These are phyloP conservation scores for Trichosporon inkin DNA, from an alignment of 1,284 basidiomycete genomes.

Conservation along the genomic window DNA sequence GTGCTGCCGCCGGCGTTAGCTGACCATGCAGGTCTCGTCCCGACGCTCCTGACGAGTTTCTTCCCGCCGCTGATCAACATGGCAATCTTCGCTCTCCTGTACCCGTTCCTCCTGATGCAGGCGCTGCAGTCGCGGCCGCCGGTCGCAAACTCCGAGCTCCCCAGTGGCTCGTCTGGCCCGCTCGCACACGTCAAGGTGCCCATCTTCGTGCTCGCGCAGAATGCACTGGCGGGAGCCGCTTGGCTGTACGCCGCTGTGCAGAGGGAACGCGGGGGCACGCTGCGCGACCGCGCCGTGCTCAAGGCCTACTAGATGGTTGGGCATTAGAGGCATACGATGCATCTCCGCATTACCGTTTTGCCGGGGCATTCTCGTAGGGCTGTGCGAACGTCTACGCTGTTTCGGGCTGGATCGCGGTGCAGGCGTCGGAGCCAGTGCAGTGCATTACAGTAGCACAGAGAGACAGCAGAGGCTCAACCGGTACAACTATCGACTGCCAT, in stretches of 20 bases:
- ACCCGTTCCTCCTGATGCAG: slow-evolving; percentile 48
- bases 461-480: too few relatives aligned
- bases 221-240: slow-evolving; percentile 31
- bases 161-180: slow-evolving; percentile 13
- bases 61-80: slow-evolving; percentile 48
- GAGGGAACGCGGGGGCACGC: slow-evolving; percentile 27
- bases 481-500: too few relatives aligned
- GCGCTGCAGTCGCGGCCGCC: slow-evolving; percentile 45
- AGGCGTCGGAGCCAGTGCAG: not conserved
- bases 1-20: too few relatives aligned
- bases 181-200: slow-evolving; percentile 22
- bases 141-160: slow-evolving; percentile 19
- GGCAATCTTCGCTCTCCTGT: slow-evolving; percentile 48
- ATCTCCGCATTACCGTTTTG: too few relatives aligned
- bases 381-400: too few relatives aligned
- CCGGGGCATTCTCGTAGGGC: too few relatives aligned
- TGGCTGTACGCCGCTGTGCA: slow-evolving; percentile 38
- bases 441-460: not conserved
- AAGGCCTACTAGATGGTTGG: not conserved
- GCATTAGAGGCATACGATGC: not conserved
- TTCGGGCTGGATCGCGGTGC: too few relatives aligned
- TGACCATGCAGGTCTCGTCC: slow-evolving; percentile 31
- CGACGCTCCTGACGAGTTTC: slow-evolving; percentile 45
- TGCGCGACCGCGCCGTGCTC: not conserved
- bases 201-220: slow-evolving; percentile 43